phyloP scores from a whole-genome alignment of 2,329 filamentous ascomycete genomes.

The Tolypocladium inflatum region DNA sequence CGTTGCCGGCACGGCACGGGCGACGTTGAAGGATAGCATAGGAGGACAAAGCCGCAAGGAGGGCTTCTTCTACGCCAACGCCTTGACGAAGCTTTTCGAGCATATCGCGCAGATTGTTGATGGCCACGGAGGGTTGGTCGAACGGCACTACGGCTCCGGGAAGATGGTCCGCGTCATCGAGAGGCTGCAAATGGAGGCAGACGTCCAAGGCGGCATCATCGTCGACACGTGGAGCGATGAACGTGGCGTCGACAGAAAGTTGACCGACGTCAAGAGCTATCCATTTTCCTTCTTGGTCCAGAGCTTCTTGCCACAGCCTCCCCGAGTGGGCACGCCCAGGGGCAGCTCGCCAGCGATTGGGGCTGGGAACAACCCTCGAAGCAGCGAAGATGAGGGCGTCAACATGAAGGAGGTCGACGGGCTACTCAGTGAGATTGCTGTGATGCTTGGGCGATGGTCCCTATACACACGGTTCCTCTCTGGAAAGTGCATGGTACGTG shows the following conservation, averaged over 20 bases:
- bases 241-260: slow-evolving; percentile 67
- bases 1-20: slow-evolving; percentile 73
- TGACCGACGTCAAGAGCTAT: slow-evolving; percentile 96
- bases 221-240: slow-evolving; percentile 95
- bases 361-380: slow-evolving; percentile 40
- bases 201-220: slow-evolving; percentile 92
- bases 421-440: slow-evolving; percentile 74
- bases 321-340: slow-evolving; percentile 53
- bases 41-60: slow-evolving; percentile 47
- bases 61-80: slow-evolving; percentile 83
- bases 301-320: slow-evolving; percentile 73
- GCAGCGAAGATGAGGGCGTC: slow-evolving; percentile 81
- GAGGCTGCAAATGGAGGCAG: slow-evolving; percentile 84
- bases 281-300: slow-evolving; percentile 95
- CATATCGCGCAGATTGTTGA: slow-evolving; percentile 97
- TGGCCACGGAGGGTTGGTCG: slow-evolving; percentile 79
- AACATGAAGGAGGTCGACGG: slow-evolving; percentile 96
- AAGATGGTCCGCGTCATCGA: slow-evolving; percentile 96
- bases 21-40: slow-evolving; percentile 63
- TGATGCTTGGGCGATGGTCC: slow-evolving; percentile 92
- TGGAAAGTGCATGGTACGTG: slow-evolving; percentile 69
- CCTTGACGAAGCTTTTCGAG: slow-evolving; percentile 86
- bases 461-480: slow-evolving; percentile 84
- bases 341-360: slow-evolving; percentile 67
- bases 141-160: slow-evolving; percentile 84